phyloP scores from a whole-genome alignment of 305 asterid species.

The Fraxinus albicans region DNA sequence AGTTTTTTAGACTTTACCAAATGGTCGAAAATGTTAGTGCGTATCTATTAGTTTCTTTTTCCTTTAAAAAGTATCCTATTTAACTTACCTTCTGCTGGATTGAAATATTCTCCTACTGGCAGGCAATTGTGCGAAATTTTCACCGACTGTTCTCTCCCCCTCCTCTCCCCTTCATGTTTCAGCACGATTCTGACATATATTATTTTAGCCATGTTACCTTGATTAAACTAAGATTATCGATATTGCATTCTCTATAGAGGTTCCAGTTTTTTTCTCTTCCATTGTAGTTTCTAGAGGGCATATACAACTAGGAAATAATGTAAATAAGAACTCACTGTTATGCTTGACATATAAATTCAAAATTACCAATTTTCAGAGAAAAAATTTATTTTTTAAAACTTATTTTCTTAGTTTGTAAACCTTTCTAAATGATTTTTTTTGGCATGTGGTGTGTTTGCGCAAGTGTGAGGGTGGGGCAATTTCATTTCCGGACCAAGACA shows the following conservation, averaged over 20 bases:
- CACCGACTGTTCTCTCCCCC: neutral
- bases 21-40: neutral
- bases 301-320: neutral
- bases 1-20: neutral
- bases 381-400: no score
- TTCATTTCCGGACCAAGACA: neutral
- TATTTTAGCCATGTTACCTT: neutral
- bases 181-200: neutral
- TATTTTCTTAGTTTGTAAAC: neutral
- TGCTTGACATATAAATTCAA: neutral
- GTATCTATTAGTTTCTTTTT: neutral
- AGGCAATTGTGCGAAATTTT: neutral
- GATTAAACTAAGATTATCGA: neutral
- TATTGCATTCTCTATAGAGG: neutral
- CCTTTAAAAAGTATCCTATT: neutral
- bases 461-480: neutral
- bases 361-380: neutral
- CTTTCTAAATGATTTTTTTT: no score
- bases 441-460: no score
- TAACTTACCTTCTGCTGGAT: neutral
- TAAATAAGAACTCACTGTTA: neutral
- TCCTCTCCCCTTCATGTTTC: neutral
- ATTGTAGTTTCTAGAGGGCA: neutral
- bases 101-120: neutral
- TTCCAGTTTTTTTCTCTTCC: neutral